These are phyloP conservation scores for Ustilago curta DNA, from an alignment of 1,284 basidiomycete species.

Conservation along the genomic window DNA sequence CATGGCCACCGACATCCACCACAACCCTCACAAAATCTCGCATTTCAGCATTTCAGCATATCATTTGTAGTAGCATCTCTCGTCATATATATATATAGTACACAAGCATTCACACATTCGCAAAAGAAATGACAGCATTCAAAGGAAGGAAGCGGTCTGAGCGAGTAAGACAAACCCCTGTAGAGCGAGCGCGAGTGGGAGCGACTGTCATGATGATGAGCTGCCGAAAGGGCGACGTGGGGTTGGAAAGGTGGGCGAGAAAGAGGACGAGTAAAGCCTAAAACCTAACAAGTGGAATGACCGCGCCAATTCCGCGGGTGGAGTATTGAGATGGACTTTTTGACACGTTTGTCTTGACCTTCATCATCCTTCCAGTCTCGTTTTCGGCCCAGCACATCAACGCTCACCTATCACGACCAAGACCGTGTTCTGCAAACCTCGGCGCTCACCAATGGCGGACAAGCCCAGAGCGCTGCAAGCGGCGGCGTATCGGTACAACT, in stretches of 20 bases:
- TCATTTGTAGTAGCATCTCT: conserved; percentile 19
- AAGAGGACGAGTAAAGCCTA: background rate
- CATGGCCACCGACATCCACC: background rate
- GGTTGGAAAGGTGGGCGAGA: background rate
- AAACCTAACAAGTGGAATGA: background rate
- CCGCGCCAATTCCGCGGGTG: conserved; percentile 27
- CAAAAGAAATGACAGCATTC: conserved; percentile 11
- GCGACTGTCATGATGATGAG: background rate
- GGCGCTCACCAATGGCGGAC: conserved; percentile 13
- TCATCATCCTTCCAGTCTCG: conserved; percentile 7
- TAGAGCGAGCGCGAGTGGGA: too few species aligned
- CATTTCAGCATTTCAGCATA: conserved; percentile 1
- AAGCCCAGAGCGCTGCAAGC: conserved; percentile 25
- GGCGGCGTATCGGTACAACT: conserved; percentile 44
- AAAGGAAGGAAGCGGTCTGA: background rate
- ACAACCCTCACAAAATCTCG: background rate
- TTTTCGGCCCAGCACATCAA: background rate
- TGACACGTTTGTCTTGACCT: background rate
- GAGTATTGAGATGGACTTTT: background rate
- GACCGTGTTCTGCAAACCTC: background rate
- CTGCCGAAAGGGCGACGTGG: background rate
- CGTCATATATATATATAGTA: background rate
- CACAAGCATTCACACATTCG: background rate
- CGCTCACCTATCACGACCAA: background rate
- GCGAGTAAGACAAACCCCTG: background rate